Percentiles rank a stretch among this genome's conserved stretches.
Evolutionary conservation across 306 rosid species (phyloP).

Genomic region (Erythrophleum fordii): DNA sequence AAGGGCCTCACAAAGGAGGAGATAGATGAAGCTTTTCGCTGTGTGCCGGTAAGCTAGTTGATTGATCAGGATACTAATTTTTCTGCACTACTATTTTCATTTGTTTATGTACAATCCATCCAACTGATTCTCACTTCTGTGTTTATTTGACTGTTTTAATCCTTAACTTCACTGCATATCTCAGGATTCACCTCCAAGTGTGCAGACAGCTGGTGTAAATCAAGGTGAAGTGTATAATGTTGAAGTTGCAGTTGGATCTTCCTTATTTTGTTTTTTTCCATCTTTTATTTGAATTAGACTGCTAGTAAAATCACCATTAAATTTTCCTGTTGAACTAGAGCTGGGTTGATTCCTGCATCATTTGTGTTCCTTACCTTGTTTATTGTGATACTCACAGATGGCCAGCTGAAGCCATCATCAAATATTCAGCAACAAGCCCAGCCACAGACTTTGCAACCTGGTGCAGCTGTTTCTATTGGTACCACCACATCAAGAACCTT

Average conservation of each 20-base stretch:
- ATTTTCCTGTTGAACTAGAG: neutral
- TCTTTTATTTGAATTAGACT: constrained; percentile 28
- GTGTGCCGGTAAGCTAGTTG: constrained; percentile 75
- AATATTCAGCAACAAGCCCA: constrained; percentile 59
- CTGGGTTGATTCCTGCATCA: constrained; percentile 1
- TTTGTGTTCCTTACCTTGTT: constrained; percentile 29
- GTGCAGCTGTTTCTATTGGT: constrained; percentile 51
- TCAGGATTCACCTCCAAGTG: constrained; percentile 79
- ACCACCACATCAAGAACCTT: constrained; percentile 48
- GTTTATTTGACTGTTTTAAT: constrained; percentile 29
- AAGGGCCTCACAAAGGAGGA: constrained; percentile 97
- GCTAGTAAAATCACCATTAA: constrained; percentile 23
- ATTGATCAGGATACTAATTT: neutral
- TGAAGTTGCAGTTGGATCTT: constrained; percentile 6
- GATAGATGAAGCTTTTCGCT: constrained; percentile 96
- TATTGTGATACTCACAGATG: constrained; percentile 55
- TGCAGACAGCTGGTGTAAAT: constrained; percentile 60
- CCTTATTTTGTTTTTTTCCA: neutral
- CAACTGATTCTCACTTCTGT: constrained; percentile 13
- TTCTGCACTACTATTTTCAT: neutral
- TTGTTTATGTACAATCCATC: neutral
- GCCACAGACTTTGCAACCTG: constrained; percentile 61
- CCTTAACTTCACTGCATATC: constrained; percentile 29
- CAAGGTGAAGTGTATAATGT: constrained; percentile 59
- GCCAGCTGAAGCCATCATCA: constrained; percentile 54